Evolutionary conservation across 768 basidiomycete genomes (phyloP), one percentile per base, ranked within the genome.

Genomic region (Ramaria rubella): DNA sequence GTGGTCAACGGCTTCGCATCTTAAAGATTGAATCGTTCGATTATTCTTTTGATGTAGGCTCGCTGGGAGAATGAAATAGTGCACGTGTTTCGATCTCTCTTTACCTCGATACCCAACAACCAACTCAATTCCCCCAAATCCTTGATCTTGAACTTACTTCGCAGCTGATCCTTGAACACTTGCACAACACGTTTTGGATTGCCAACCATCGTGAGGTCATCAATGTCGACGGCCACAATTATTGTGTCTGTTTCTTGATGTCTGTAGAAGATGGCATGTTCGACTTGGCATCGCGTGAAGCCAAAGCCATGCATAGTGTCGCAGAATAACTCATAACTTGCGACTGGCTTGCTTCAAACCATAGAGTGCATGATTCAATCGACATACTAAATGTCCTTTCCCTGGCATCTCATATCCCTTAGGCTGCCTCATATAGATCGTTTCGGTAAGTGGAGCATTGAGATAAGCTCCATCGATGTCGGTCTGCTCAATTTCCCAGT

Each of bases 401-500:
- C 36, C 36, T 38, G 36, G 36, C 11, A 38, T 30, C 27, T 57
- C 55, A 26, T 66, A 71, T 0, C 72, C 70, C 0, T 66, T 68
- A 1, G 75, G 73, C 46, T 72, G 68, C 15, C 67, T 36, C n/a
- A n/a, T n/a, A n/a, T n/a, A n/a, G n/a, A n/a, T n/a, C n/a, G n/a
- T n/a, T n/a, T n/a, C n/a, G n/a, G n/a, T n/a, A n/a, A n/a, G n/a
- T n/a, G n/a, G n/a, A n/a, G n/a, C n/a, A n/a, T n/a, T n/a, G n/a
- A n/a, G n/a, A n/a, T n/a, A n/a, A n/a, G n/a, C n/a, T n/a, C n/a
- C n/a, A n/a, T n/a, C n/a, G n/a, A n/a, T n/a, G 60, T 81, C 74
- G 6, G 78, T 62, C 45, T 70, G 69, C n/a, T 73, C 60, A 5
- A 80, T 40, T 5, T 77, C 64, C 58, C 71, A 71, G 24, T 69